Conservation (phyloP, 164 flowering plant species). For the Vitis rotundifolia region DNA sequence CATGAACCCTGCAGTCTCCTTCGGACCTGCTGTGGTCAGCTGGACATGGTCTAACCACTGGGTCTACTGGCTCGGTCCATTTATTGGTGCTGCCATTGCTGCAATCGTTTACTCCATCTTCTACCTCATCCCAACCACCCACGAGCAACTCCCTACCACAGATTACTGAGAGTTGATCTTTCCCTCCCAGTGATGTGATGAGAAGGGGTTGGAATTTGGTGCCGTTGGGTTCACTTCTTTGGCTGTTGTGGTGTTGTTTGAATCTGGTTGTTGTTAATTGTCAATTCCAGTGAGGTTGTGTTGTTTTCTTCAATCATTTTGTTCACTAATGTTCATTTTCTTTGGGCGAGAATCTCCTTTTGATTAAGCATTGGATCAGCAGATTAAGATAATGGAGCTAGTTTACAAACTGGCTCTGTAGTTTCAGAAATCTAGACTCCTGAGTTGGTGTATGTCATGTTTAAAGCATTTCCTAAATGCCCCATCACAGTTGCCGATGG, state of each 20-base stretch:
- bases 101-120: constrained; percentile 22
- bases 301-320: constrained; percentile 1
- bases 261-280: constrained; percentile 5
- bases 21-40: constrained; percentile 38
- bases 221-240: not conserved
- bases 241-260: constrained; percentile 13
- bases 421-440: no score
- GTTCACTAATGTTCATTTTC: not conserved
- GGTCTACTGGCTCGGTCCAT: constrained; percentile 43
- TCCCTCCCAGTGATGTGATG: not conserved
- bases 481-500: no score
- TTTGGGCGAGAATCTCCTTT: not conserved
- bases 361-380: not conserved
- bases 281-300: constrained; percentile 5
- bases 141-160: constrained; percentile 28
- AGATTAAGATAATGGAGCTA: not conserved
- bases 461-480: no score
- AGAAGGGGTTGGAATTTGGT: not conserved
- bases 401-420: no score
- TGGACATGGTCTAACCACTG: constrained; percentile 38
- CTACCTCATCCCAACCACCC: constrained; percentile 26
- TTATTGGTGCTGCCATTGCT: constrained; percentile 32
- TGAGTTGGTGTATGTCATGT: no score
- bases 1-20: constrained; percentile 44
- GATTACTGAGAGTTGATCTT: constrained; percentile 14